Base-by-base conservation (phyloP, 139 green algal species). In the Chlorella sorokiniana region DNA sequence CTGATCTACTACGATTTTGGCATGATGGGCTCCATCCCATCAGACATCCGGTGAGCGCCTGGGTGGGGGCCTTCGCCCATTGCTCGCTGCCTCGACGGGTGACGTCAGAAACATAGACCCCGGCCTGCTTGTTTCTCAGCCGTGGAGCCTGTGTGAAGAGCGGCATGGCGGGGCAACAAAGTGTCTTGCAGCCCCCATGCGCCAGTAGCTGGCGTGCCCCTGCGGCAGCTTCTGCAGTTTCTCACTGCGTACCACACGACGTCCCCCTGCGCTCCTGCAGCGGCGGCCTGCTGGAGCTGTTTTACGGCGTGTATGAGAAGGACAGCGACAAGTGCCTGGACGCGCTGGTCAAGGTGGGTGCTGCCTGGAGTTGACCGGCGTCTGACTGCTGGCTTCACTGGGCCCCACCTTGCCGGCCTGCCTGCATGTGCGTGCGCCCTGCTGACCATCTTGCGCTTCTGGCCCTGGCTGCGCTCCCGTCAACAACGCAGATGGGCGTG, bases 1-100 rank as follows among this genome's bases (percentile, higher is more conserved):
- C 86, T 98, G 29, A 97, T 98, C 85, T 98, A 98, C 88, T 99
- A 99, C 85, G 96, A 99, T n/a, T 81, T 98, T 90, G 96, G 96
- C 78, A 92, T 92, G 89, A 89, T 91, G 82, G 87, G 87, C n/a
- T 65, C 73, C 45, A 91, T 90, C 76, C 79, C 84, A 3, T 7
- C 22, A 1, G 79, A 78, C 41, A 63, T 84, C 41, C 68, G 79
- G 79, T 84, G 79, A 48, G 79, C 14, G 8, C 10, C 16, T 9
- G 42, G 27, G 8, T 48, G 6, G 33, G 64, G 11, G 48, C 48
- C 11, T 11, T 16, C 14, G 48, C 16, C 14, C 48, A 56, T 11
- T 16, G 48, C 14, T 56, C 14, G 48, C 16, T 11, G 48, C 48
- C 48, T 11, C n/a, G n/a, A n/a, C n/a, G n/a, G n/a, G n/a, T n/a